phyloP scores from a whole-genome alignment of 352 stramenopile genomes.

The Globisporangium spiculum region DNA sequence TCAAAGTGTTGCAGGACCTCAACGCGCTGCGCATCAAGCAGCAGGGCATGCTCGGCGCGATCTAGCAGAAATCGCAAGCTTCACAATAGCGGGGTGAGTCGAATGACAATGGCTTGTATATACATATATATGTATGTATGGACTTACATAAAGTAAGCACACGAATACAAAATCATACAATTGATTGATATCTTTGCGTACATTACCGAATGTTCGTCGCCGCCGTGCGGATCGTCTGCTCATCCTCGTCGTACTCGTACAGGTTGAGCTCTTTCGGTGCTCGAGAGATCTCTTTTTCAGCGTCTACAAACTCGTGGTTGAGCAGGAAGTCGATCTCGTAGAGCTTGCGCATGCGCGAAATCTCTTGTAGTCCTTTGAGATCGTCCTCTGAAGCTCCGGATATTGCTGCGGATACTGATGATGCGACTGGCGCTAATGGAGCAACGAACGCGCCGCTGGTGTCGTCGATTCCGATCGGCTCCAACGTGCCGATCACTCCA shows the following conservation, averaged over 20 bases:
- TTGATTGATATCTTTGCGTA: neutral
- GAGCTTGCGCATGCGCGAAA: constrained; percentile 3
- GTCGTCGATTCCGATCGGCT: constrained; percentile 8
- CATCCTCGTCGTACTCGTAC: constrained; percentile 11
- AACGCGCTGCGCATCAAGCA: constrained; percentile 72
- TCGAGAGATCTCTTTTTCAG: neutral
- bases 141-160: neutral
- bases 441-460: neutral
- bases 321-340: constrained; percentile 12
- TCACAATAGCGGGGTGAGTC: neutral
- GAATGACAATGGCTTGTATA: neutral
- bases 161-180: neutral
- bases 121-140: neutral
- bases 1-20: constrained; percentile 69
- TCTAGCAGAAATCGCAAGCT: constrained; percentile 7
- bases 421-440: neutral
- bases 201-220: neutral
- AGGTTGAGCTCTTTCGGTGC: neutral
- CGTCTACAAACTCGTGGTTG: constrained; percentile 9
- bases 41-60: constrained; percentile 28
- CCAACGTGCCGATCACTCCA: constrained; percentile 2
- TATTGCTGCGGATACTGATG: neutral
- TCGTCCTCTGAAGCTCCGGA: neutral
- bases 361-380: no score
- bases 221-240: neutral